Conservation (phyloP, 352 stramenopile genomes). For the Pythium sp. region DNA sequence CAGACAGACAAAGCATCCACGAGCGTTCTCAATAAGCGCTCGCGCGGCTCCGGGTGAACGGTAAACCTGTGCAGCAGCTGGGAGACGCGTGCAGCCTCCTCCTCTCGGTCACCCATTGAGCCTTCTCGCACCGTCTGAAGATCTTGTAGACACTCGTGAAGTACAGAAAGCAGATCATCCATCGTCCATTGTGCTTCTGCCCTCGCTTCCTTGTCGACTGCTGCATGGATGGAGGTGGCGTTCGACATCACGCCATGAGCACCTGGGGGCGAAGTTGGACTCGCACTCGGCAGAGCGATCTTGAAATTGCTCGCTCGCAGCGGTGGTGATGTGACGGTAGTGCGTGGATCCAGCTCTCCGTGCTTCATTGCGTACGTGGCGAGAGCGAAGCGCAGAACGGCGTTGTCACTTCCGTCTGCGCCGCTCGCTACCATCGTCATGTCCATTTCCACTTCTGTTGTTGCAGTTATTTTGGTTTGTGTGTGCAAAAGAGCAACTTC, state of each 20-base stretch:
- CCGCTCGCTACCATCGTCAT: not conserved
- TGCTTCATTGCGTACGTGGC: constrained; percentile 32
- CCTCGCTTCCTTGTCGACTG: not conserved
- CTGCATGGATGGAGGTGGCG: not conserved
- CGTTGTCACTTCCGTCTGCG: constrained; percentile 1
- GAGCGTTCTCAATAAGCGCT: constrained; percentile 1
- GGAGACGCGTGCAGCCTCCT: not conserved
- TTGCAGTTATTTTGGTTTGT: not conserved
- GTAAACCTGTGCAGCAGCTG: constrained; percentile 3
- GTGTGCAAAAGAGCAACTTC: constrained; percentile 23
- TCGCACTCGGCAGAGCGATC: not conserved
- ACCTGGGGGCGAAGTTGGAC: not conserved
- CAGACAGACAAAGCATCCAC: constrained; percentile 5
- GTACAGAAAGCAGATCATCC: constrained; percentile 1
- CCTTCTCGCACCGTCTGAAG: not conserved
- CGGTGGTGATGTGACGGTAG: not conserved
- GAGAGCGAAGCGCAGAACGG: constrained; percentile 27
- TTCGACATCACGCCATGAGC: not conserved
- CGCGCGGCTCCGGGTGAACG: not conserved
- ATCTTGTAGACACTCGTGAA: constrained; percentile 10
- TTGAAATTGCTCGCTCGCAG: not conserved
- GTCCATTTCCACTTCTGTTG: not conserved
- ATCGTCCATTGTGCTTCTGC: not conserved
- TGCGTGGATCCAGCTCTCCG: too few species aligned
- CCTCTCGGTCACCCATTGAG: not conserved